Evolutionary conservation across 208 protist species (phyloP).

Genomic region (Leishmania lainsoni): DNA sequence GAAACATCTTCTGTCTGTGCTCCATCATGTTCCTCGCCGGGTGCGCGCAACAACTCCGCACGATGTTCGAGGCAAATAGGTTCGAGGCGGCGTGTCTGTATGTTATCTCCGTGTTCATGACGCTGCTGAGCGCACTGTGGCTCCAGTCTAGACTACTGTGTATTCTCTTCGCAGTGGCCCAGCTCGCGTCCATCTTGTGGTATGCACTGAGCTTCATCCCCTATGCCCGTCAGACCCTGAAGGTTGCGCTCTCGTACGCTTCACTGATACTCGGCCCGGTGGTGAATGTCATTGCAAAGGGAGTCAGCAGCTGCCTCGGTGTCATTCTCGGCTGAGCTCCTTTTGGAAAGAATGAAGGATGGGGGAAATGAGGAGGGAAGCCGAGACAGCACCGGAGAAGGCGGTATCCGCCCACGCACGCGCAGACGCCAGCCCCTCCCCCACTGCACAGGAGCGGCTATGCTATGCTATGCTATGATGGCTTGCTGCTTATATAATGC

Average conservation of each 20-base stretch:
- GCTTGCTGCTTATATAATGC: background rate
- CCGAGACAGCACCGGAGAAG: background rate
- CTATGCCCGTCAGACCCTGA: conserved; percentile 72
- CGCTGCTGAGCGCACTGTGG: conserved; percentile 67
- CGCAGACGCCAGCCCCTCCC: background rate
- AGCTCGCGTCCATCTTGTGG: conserved; percentile 80
- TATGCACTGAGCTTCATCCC: conserved; percentile 92
- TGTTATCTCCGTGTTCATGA: conserved; percentile 65
- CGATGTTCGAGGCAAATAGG: conserved; percentile 82
- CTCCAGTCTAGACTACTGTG: conserved; percentile 59
- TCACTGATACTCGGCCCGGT: conserved; percentile 34
- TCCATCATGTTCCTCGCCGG: conserved; percentile 93
- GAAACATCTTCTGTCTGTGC: conserved; percentile 83
- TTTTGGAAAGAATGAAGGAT: background rate
- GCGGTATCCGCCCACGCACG: background rate
- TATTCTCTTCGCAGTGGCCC: conserved; percentile 63
- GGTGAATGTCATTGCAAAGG: conserved; percentile 29
- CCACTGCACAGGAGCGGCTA: background rate
- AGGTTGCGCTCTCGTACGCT: conserved; percentile 29
- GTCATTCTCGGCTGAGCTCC: conserved; percentile 11
- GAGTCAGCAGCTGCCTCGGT: conserved; percentile 31
- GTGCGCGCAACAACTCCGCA: conserved; percentile 58
- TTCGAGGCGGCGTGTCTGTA: conserved; percentile 78
- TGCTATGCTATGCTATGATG: too few species aligned
- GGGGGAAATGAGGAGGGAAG: background rate